Evolutionary conservation across 345 rosid genomes (phyloP).

Genomic region (Draba incana): DNA sequence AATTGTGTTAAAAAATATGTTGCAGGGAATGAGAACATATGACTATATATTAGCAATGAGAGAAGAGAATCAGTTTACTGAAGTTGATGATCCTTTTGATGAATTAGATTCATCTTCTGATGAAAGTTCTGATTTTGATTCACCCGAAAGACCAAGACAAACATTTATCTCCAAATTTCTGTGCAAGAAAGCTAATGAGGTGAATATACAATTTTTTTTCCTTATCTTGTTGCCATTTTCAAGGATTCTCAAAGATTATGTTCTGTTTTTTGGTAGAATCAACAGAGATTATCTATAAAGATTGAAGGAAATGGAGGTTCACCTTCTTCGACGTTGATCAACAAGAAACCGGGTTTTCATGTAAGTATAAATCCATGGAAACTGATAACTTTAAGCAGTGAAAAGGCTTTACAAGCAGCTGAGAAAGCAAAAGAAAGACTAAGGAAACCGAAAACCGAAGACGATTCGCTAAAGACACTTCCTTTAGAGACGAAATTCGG

Average conservation of each 20-base stretch:
- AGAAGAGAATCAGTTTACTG: conserved; percentile 72
- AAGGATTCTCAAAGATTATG: conserved; percentile 1
- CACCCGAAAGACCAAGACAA: conserved; percentile 64
- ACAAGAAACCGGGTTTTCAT: conserved; percentile 70
- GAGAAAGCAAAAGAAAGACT: conserved; percentile 88
- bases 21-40: conserved; percentile 95
- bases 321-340: conserved; percentile 48
- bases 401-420: conserved; percentile 86
- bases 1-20: conserved; percentile 17
- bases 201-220: conserved; percentile 20
- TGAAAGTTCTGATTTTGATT: conserved; percentile 72
- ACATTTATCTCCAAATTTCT: conserved; percentile 61
- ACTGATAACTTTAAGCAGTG: conserved; percentile 74
- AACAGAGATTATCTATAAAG: conserved; percentile 64
- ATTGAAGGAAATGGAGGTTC: conserved; percentile 62
- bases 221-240: conserved; percentile 3
- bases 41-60: conserved; percentile 94
- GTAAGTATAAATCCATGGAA: conserved; percentile 92
- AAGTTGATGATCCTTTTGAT: conserved; percentile 73
- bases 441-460: conserved; percentile 53
- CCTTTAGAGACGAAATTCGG: conserved; percentile 82
- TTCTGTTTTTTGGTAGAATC: conserved; percentile 47
- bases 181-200: conserved; percentile 70
- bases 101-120: conserved; percentile 84
- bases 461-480: conserved; percentile 68